Evolutionary conservation across 345 rosid genomes (phyloP), one percentile per base, ranked within the genome.

Genomic region (Aquilaria malaccensis): DNA sequence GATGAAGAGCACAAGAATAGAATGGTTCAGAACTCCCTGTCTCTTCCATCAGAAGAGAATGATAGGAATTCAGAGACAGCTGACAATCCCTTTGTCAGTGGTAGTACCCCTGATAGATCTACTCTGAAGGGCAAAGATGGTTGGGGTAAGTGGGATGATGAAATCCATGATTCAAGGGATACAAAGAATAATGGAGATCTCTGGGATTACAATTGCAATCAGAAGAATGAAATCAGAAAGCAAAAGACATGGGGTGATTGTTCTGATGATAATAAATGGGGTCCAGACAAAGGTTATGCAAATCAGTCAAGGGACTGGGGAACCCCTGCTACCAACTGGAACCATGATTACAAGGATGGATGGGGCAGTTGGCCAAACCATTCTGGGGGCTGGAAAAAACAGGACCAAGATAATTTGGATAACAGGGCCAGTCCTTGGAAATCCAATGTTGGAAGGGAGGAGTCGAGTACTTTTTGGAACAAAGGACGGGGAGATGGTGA

Each of bases 171-270:
- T 12, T 41, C 63, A 2, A 58, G 31, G 53, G 48, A 67, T 64
- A 30, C 30, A 12, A 73, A 63, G 15, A 54, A 59, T 15, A 60
- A 60, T 56, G 70, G 54, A 53, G 71, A 77, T 56, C 72, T 80
- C 31, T 80, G 89, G 96, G 88, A 81, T 55, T 63, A 46, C 41
- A 61, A 68, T 77, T 41, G 30, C 67, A 47, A 71, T 55, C 60
- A 43, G 72, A 65, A 55, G 46, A 63, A 72, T 69, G 72, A 70
- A 70, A 68, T 48, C 63, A 72, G 12, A 14, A 65, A 67, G 60
- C 68, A 55, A 51, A 59, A 57, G 9, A 33, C 62, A 43, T 76
- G 72, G 75, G 62, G 65, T 22, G 62, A 52, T 50, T 11, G 60
- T 37, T 37, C 43, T 47, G 67, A 70, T 43, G 74, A 62, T 60